Conservation (phyloP, 1,284 basidiomycete species). For the Naganishia albida region DNA sequence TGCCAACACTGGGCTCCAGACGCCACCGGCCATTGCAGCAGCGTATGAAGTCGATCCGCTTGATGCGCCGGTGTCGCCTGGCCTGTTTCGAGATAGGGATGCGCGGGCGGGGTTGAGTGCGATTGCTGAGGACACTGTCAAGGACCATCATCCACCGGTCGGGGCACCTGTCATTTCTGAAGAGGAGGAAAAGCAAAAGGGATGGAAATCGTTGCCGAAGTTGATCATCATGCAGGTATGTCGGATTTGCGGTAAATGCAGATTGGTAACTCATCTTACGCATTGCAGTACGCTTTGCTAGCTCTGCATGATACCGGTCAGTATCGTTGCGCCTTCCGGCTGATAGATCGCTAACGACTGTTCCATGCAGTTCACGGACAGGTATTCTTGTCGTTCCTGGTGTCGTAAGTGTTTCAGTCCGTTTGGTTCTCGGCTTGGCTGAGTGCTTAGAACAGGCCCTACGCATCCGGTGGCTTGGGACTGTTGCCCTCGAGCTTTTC, state of each 20-base stretch:
- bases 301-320: slow-evolving; percentile 50
- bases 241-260: slow-evolving; percentile 1
- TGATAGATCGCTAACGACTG: neutral
- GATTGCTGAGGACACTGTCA: slow-evolving; percentile 44
- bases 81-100: neutral
- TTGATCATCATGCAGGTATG: slow-evolving; percentile 50
- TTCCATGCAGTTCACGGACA: slow-evolving; percentile 46
- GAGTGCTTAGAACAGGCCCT: slow-evolving; percentile 40
- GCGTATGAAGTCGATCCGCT: slow-evolving; percentile 39
- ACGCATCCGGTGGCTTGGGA: slow-evolving; percentile 53
- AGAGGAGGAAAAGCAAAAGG: slow-evolving; percentile 41
- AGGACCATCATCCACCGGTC: slow-evolving; percentile 7
- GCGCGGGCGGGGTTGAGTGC: slow-evolving; percentile 44
- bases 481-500: slow-evolving; percentile 54
- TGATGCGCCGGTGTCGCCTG: slow-evolving; percentile 7
- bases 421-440: neutral
- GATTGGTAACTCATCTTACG: slow-evolving; percentile 6
- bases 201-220: slow-evolving; percentile 47
- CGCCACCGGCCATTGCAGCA: slow-evolving; percentile 42
- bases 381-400: slow-evolving; percentile 54
- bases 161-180: slow-evolving; percentile 15
- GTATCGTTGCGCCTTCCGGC: neutral
- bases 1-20: slow-evolving; percentile 50
- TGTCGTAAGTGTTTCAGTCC: slow-evolving; percentile 48
- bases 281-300: slow-evolving; percentile 50